Evolutionary conservation across 805 yeast genomes (phyloP), one percentile per base, ranked within the genome.

Genomic region (Phaffomyces thermotolerans): DNA sequence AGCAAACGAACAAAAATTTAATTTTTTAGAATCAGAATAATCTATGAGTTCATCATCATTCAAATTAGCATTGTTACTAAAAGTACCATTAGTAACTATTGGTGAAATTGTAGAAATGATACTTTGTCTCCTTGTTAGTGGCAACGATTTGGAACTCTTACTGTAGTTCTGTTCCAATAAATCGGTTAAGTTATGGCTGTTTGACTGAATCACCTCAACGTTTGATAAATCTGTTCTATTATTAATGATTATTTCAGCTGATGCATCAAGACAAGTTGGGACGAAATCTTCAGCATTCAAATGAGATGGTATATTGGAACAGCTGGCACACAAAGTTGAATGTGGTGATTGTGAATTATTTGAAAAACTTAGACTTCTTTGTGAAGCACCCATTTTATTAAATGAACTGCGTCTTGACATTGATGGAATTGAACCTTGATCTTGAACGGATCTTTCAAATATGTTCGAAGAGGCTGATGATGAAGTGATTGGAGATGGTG

Each of bases 261-360:
- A 76, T 8, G 95, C 87, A 54, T 85, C 95, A 53, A 87, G 67
- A 8, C 86, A 86, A 1, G 96, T 90, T 3, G 95, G 84, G 20
- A 87, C 82, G 50, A 64, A 76, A 60, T 87, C 84, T 59, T 86
- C 85, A 8, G 45, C 36, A n/a, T 35, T 39, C 13, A 45, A 33
- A 32, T 45, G 48, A 2, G 35, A 27, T 33, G 47, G 47, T 17
- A 40, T 40, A 6, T 13, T 27, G 15, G 37, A 32, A n/a, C 31
- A 24, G 18, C 25, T 33, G n/a, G 12, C 33, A 8, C 29, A 24
- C 8, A 15, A n/a, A 8, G 27, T 17, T 10, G 44, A 36, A n/a
- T 15, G 42, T 20, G 12, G 34, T 15, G 12, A 10, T n/a, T 31
- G 17, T 8, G 7, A 20, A 15, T 8, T 15, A 31, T 15, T 15